Evolutionary conservation across 495 filamentous ascomycete species (phyloP).

Genomic region (Trichoderma erinaceum): DNA sequence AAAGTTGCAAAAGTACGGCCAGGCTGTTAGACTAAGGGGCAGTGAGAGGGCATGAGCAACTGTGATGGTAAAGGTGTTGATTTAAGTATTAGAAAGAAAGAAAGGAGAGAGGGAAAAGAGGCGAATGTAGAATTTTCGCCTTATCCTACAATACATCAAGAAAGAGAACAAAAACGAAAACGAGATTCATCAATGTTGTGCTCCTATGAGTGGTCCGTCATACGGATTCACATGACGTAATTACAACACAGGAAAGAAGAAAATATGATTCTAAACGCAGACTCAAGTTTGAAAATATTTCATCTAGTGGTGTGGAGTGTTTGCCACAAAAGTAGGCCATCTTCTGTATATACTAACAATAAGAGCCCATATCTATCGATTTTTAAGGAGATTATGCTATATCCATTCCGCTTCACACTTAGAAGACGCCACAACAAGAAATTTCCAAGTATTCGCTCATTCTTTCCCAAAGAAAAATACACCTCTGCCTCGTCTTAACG

Average conservation of each 20-base stretch:
- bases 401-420: background rate
- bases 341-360: background rate
- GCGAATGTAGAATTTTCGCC: background rate
- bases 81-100: background rate
- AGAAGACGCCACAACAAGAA: background rate
- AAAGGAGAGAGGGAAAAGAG: background rate
- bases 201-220: background rate
- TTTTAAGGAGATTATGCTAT: too few species aligned
- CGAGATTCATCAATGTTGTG: background rate
- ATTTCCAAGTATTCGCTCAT: background rate
- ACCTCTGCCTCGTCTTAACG: background rate
- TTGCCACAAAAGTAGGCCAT: too few species aligned
- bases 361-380: too few species aligned
- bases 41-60: slow-evolving; percentile 68
- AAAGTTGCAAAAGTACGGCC: slow-evolving; percentile 97
- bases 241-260: background rate
- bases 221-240: background rate
- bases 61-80: background rate
- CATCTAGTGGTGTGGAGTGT: too few species aligned
- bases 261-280: background rate
- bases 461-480: background rate
- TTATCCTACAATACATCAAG: background rate
- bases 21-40: slow-evolving; percentile 86
- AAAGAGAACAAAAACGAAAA: background rate
- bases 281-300: too few species aligned